Percentiles rank a stretch among this genome's conserved stretches.
Evolutionary conservation across 1,284 basidiomycete genomes (phyloP).

Genomic region (Fomitiporia mediterranea): DNA sequence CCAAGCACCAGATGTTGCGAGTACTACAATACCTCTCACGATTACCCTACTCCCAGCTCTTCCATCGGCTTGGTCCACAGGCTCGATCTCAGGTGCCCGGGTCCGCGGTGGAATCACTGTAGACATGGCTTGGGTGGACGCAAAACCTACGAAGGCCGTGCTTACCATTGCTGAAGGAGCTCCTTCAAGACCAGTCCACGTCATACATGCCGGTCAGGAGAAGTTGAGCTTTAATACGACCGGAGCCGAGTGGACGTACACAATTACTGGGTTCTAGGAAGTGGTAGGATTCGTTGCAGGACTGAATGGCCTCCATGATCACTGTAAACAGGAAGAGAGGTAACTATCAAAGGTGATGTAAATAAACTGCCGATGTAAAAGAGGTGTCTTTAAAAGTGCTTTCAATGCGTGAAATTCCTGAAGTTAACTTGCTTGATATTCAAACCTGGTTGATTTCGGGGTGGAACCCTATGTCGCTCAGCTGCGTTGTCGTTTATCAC

Average conservation of each 20-base stretch:
- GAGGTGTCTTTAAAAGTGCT: too few species aligned
- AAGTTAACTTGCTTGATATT: too few species aligned
- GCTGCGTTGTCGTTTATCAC: too few species aligned
- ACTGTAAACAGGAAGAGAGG: too few species aligned
- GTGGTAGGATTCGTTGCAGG: too few species aligned
- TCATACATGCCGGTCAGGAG: conserved; percentile 42
- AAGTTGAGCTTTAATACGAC: conserved; percentile 38
- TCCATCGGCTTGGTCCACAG: conserved; percentile 54
- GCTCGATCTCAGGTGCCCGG: conserved; percentile 53
- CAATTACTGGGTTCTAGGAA: conserved; percentile 18
- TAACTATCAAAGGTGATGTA: too few species aligned
- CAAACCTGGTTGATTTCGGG: too few species aligned
- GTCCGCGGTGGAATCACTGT: conserved; percentile 58
- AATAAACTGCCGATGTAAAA: too few species aligned
- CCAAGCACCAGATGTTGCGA: conserved; percentile 62
- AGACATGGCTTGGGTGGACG: conserved; percentile 48
- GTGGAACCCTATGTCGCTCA: too few species aligned
- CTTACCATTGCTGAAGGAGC: conserved; percentile 33
- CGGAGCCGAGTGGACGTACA: conserved; percentile 32
- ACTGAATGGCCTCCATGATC: too few species aligned
- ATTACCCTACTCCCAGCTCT: conserved; percentile 63
- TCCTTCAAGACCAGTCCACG: conserved; percentile 35
- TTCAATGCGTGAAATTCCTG: too few species aligned
- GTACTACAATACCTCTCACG: conserved; percentile 40
- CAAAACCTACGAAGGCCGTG: conserved; percentile 37